Percentiles rank a stretch among this genome's conserved stretches.
Evolutionary conservation across 805 yeast species (phyloP).

Genomic region (Wickerhamiella shivajii): DNA sequence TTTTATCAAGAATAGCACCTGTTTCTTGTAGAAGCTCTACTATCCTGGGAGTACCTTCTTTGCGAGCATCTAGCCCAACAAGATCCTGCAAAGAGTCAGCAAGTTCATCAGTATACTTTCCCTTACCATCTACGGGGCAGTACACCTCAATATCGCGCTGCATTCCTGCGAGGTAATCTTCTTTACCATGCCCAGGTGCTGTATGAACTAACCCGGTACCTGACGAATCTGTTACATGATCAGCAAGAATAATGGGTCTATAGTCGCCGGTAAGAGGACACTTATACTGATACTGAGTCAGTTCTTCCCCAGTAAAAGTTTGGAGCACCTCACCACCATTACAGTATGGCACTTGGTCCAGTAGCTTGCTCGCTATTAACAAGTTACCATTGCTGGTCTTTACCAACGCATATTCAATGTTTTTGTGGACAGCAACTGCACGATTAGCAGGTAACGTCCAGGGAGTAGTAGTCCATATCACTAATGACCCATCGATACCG

Average conservation of each 20-base stretch:
- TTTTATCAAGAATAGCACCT: slow-evolving; percentile 35
- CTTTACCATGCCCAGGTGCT: slow-evolving; percentile 97
- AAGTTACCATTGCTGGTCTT: slow-evolving; percentile 29
- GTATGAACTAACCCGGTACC: slow-evolving; percentile 96
- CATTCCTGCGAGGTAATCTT: slow-evolving; percentile 66
- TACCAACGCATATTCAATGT: slow-evolving; percentile 42
- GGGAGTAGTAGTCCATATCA: slow-evolving; percentile 95
- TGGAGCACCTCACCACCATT: slow-evolving; percentile 14
- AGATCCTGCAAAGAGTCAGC: slow-evolving; percentile 35
- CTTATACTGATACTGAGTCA: slow-evolving; percentile 33
- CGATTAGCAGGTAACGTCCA: slow-evolving; percentile 89
- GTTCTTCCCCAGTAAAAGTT: slow-evolving; percentile 29
- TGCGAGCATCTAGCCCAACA: slow-evolving; percentile 46
- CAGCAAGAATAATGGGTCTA: slow-evolving; percentile 60
- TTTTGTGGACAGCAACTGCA: slow-evolving; percentile 60
- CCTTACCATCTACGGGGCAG: slow-evolving; percentile 70
- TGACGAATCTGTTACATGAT: slow-evolving; percentile 61
- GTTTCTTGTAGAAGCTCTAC: slow-evolving; percentile 30
- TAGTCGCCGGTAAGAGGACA: slow-evolving; percentile 37
- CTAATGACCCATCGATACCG: slow-evolving; percentile 11
- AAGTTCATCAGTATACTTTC: slow-evolving; percentile 44
- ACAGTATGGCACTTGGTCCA: slow-evolving; percentile 24
- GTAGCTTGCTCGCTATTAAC: slow-evolving; percentile 43
- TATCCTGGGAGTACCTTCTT: slow-evolving; percentile 38
- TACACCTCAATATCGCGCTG: slow-evolving; percentile 40